A percentile compares a stretch with the other conserved stretches of the same genome.
These are phyloP conservation scores for Penicillium nordicum DNA, from an alignment of 2,329 filamentous ascomycete genomes.

Conservation along the genomic window DNA sequence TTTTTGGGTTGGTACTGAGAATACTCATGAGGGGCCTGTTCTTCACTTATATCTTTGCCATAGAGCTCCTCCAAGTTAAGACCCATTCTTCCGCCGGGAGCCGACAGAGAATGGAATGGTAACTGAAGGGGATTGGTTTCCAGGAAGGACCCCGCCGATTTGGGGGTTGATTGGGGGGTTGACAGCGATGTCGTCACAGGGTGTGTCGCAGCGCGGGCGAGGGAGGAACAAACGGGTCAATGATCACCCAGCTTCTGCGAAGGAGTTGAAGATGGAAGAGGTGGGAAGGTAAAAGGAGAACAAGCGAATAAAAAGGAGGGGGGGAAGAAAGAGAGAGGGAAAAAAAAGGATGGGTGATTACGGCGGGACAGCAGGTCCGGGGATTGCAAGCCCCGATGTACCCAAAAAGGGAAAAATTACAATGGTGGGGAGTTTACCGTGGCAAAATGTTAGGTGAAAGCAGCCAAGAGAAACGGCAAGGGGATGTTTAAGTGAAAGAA, in stretches of 20 bases:
- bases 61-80: constrained; percentile 48
- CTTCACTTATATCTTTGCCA: constrained; percentile 46
- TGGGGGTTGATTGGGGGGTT: constrained; percentile 3
- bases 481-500: neutral
- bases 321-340: constrained; percentile 10
- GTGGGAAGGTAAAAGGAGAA: constrained; percentile 3
- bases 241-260: constrained; percentile 23
- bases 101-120: constrained; percentile 40
- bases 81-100: constrained; percentile 50
- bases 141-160: constrained; percentile 20
- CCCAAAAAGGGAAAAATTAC: constrained; percentile 24
- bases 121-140: constrained; percentile 12
- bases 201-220: constrained; percentile 18
- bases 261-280: constrained; percentile 5
- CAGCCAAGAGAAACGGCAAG: constrained; percentile 9
- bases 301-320: constrained; percentile 12
- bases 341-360: constrained; percentile 14
- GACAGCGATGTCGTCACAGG: constrained; percentile 28
- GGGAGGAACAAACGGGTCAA: constrained; percentile 12
- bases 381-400: constrained; percentile 20
- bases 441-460: constrained; percentile 15
- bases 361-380: constrained; percentile 22
- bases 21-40: constrained; percentile 45
- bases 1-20: constrained; percentile 54
- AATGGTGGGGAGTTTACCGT: constrained; percentile 19